A percentile compares a stretch with the other conserved stretches of the same genome.
These are phyloP conservation scores for Lodderomyces margitis DNA, from an alignment of 1,139 yeast species.

Conservation along the genomic window DNA sequence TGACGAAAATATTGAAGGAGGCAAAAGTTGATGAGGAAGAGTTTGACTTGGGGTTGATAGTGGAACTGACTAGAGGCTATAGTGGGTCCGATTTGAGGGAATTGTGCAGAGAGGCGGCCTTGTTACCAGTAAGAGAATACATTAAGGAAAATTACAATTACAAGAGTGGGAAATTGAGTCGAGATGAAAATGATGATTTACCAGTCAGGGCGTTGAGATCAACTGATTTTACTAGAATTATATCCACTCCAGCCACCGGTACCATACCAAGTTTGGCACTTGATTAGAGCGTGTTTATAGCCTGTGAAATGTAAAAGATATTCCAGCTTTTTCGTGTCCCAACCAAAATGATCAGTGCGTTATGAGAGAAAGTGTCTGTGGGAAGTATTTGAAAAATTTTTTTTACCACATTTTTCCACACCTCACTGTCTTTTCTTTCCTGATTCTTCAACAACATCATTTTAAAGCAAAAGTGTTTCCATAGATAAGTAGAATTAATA, in stretches of 20 bases:
- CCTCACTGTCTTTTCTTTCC: too few relatives aligned
- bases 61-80: conserved; percentile 64
- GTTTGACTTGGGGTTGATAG: conserved; percentile 64
- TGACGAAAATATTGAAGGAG: conserved; percentile 62
- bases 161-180: conserved; percentile 41
- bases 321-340: not conserved
- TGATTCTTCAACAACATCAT: too few relatives aligned
- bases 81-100: conserved; percentile 94
- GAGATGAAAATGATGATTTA: conserved; percentile 22
- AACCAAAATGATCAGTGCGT: not conserved
- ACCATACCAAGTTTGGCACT: conserved; percentile 32
- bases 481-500: not conserved
- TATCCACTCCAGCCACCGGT: conserved; percentile 17
- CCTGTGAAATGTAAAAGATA: too few relatives aligned
- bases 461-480: too few relatives aligned
- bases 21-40: conserved; percentile 54
- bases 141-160: conserved; percentile 50
- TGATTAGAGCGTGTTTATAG: conserved; percentile 21
- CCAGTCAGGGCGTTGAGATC: conserved; percentile 47
- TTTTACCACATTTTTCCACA: too few relatives aligned
- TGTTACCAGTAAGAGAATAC: conserved; percentile 83
- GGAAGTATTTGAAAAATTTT: not conserved
- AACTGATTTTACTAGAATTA: conserved; percentile 40
- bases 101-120: conserved; percentile 89
- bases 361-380: not conserved